Conservation (phyloP, 2,329 filamentous ascomycete genomes). For the Neospermospora avenae region DNA sequence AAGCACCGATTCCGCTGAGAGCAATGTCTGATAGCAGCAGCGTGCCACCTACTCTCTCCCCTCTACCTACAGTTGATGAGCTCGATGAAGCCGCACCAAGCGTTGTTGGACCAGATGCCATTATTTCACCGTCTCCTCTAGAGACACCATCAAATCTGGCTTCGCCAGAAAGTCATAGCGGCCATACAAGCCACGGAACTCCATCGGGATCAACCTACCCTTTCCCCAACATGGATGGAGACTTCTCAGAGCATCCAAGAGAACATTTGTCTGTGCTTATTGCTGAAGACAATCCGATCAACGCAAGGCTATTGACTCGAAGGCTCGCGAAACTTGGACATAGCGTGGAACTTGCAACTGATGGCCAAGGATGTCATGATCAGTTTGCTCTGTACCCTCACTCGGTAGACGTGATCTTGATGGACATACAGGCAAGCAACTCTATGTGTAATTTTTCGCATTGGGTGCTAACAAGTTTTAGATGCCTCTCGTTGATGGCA, state of each 20-base stretch:
- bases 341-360: conserved; percentile 66
- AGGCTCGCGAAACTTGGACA: conserved; percentile 72
- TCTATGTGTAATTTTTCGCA: background rate
- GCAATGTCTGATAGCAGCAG: conserved; percentile 5
- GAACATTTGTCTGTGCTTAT: conserved; percentile 52
- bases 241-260: conserved; percentile 42
- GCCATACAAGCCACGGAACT: background rate
- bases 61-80: background rate
- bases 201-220: background rate
- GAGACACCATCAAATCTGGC: background rate
- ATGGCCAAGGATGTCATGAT: conserved; percentile 74
- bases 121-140: background rate
- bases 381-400: conserved; percentile 58
- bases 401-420: conserved; percentile 26
- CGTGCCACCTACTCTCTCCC: background rate
- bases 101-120: background rate
- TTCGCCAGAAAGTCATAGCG: background rate
- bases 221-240: conserved; percentile 54
- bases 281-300: conserved; percentile 78
- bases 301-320: conserved; percentile 73
- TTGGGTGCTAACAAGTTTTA: conserved; percentile 1
- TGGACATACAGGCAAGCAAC: conserved; percentile 26
- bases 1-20: background rate
- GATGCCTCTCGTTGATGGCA: conserved; percentile 29
- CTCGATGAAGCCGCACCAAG: background rate